Base-by-base conservation (phyloP, 192 early-diverging fungal species). In the Rhizoclosmatium globosum region DNA sequence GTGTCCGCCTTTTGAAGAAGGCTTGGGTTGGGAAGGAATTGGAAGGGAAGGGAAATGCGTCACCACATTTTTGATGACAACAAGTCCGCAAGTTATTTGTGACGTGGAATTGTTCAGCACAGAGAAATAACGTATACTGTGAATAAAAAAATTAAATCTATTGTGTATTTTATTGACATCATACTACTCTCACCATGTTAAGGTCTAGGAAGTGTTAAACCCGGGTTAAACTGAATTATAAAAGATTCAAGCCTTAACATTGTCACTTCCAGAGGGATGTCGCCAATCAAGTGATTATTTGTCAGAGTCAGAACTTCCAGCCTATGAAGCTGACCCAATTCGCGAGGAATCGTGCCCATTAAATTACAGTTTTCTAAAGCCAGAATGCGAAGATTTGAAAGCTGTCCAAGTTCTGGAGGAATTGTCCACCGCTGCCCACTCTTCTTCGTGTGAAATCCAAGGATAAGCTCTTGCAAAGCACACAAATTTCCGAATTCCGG, bases 341-440 rank as follows among this genome's bases (percentile, higher is more conserved):
- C 62, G 11, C 31, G n/a, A 39, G 73, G 73, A 64, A 75, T 75
- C 15, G n/a, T 21, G 41, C 73, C 81, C 47, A 75, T 44, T n/a
- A 56, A n/a, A 56, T 56, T 56, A n/a, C 53, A 56, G 11, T n/a
- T n/a, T 15, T n/a, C 53, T n/a, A 56, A n/a, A 0, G 0, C 9
- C 9, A 56, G 19, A 15, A n/a, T 56, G 9, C 19, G 53, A 56
- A 56, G 53, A 9, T 56, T 9, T 9, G 11, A 15, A 9, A 56
- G 53, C 9, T n/a, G 11, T 1, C 53, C 53, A n/a, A 56, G 53
- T n/a, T 56, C 53, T 56, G 11, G 53, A 0, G 53, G 53, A 56
- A 56, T 56, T n/a, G 53, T 15, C 31, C 31, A 31, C 31, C 0
- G 31, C 31, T 31, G 31, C 9, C 53, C 53, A 56, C 11, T 56